Conservation (phyloP, 306 rosid species). For the Castanospermum australe region DNA sequence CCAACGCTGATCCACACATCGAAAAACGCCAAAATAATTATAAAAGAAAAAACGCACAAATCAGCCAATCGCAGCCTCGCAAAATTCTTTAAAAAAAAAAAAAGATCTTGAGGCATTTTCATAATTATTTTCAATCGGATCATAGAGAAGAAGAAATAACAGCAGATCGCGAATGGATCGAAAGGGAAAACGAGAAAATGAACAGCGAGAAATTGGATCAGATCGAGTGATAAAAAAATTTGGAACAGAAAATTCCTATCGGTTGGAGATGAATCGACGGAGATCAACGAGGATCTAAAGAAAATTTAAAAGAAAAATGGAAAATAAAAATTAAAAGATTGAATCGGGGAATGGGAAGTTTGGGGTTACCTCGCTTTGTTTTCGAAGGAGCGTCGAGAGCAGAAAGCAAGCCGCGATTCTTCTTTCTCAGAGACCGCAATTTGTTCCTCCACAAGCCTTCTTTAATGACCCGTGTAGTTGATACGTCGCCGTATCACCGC, state of each 20-base stretch:
- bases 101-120: neutral
- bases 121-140: neutral
- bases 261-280: neutral
- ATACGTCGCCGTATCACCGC: too few relatives aligned
- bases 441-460: neutral
- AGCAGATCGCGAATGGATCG: neutral
- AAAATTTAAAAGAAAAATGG: neutral
- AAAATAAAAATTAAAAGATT: neutral
- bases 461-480: neutral
- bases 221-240: neutral
- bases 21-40: neutral
- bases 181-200: neutral
- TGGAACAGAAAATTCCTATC: neutral
- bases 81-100: neutral
- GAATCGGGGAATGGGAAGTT: neutral
- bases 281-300: neutral
- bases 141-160: neutral
- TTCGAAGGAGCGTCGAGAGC: neutral
- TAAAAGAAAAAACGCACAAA: neutral
- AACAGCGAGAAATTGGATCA: neutral
- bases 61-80: neutral
- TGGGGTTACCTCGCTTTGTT: neutral
- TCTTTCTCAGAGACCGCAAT: neutral
- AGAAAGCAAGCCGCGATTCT: slow-evolving; percentile 26
- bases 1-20: slow-evolving; percentile 29